Evolutionary conservation across 2,329 filamentous ascomycete genomes (phyloP), one percentile per base, ranked within the genome.

Genomic region (Chaetomium sp.): DNA sequence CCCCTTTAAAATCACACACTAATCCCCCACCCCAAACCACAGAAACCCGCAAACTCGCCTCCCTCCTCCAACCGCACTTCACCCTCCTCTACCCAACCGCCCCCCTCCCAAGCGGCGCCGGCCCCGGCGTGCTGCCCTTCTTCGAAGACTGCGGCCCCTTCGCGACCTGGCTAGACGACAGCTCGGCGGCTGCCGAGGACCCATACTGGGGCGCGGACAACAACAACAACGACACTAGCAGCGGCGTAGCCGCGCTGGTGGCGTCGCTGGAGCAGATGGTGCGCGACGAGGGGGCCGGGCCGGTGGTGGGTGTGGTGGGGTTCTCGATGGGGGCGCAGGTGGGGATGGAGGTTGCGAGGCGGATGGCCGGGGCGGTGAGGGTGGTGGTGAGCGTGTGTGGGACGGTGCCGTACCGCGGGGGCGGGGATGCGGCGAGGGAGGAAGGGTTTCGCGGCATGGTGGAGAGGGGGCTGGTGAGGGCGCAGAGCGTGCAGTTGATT

Each of bases 41-140:
- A 58, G 31, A 79, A 69, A 71, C 71, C 45, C 75, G 76, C 50
- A 71, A 73, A 12, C 70, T 79, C 47, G 68, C 72, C 57, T 69
- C 71, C 62, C 69, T 68, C 23, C 74, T 79, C 29, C 55, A 67
- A 21, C 65, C 69, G 13, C 71, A 74, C 61, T 79, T 79, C 67
- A 71, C 74, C 23, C 74, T 78, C 62, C 70, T 77, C 62, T 79
- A 75, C 69, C 71, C 72, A 23, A 69, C 76, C 42, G 77, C 72
- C 0, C 74, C 74, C 16, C 70, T 73, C 65, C 60, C 70, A 25
- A 72, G 72, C 60, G 65, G 54, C 0, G 66, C 75, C 1, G 76
- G 76, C 9, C 74, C 75, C 3, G 77, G 76, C 49, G 75, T 79
- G 47, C 68, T 77, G 7, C 74, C 76, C 6, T 73, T 77, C 25